Base-by-base conservation (phyloP, 345 rosid species). In the Gynandropsis gynandra region DNA sequence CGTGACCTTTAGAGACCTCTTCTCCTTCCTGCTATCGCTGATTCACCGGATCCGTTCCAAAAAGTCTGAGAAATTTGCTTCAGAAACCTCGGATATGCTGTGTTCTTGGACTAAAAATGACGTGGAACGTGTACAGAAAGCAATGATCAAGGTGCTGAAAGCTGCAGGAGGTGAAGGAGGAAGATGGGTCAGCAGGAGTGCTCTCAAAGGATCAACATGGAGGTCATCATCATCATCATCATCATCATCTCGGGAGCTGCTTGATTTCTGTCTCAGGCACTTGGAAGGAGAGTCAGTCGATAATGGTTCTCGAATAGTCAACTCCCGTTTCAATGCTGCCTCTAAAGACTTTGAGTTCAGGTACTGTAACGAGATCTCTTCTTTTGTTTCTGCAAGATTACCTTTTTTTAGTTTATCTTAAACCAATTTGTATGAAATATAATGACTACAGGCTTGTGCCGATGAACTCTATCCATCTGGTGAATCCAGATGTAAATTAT, bases 181-280 rank as follows among this genome's bases (percentile, higher is more conserved):
- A 24, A 65, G 37, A 17, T 80, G 88, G 90, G 73, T 80, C 7
- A 42, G 64, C 3, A 70, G 80, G 69, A 72, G 70, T 61, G 58
- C 80, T 47, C 85, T 82, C 4, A 86, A 80, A 59, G 80, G 81
- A 47, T 76, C 69, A 36, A 13, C 76, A 59, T 75, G 66, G 57
- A 78, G 61, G 47, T 51, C 66, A 50, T 81, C 76, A 7, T 73
- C 90, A n/a, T n/a, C n/a, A n/a, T n/a, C n/a, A n/a, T n/a, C n/a
- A n/a, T 51, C 66, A 50, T 81, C 76, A 7, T 73, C 90, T 44
- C 70, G 72, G 4, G 77, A 78, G 59, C 80, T 80, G 21, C 70
- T 82, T 48, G 73, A 86, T 60, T 85, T 80, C 46, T 78, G 82
- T 72, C 82, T 82, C 39, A 76, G 71, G 63, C 74, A 82, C 67